Percentiles rank a stretch among this genome's conserved stretches.
Conservation (phyloP, 129 eudicot genomes). For the Silybum marianum region DNA sequence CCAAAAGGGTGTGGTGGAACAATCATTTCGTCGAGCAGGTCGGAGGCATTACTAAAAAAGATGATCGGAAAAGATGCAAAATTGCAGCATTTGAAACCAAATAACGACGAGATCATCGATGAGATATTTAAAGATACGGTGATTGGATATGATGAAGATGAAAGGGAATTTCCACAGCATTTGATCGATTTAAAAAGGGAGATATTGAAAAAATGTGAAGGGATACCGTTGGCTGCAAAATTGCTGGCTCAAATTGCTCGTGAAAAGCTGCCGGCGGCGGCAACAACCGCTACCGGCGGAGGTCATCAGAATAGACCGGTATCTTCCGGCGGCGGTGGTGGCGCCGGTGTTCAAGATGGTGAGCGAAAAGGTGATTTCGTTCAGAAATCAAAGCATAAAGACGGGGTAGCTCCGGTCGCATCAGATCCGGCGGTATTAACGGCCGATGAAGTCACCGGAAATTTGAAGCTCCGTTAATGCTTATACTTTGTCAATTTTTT, state of each 20-base stretch:
- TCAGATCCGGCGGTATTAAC: neutral
- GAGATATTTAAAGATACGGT: slow-evolving; percentile 33
- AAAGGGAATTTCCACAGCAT: neutral
- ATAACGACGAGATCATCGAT: slow-evolving; percentile 20
- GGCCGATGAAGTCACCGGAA: neutral
- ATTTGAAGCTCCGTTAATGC: neutral
- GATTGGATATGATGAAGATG: slow-evolving; percentile 34
- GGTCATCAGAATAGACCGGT: neutral
- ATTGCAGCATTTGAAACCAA: slow-evolving; percentile 20
- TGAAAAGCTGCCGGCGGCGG: neutral
- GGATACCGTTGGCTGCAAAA: slow-evolving; percentile 50
- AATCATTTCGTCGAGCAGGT: slow-evolving; percentile 38
- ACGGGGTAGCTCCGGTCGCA: neutral
- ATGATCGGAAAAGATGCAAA: slow-evolving; percentile 46
- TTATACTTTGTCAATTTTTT: neutral
- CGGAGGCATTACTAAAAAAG: slow-evolving; percentile 24
- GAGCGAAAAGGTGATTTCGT: neutral
- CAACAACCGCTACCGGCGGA: neutral
- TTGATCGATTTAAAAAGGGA: slow-evolving; percentile 8
- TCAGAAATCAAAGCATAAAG: neutral
- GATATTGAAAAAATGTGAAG: slow-evolving; percentile 33
- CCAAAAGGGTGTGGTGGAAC: slow-evolving; percentile 52
- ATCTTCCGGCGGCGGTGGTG: neutral
- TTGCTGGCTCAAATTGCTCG: slow-evolving; percentile 43
- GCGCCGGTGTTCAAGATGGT: neutral